Percentiles rank a stretch among this genome's conserved stretches.
These are phyloP conservation scores for Xylaria sp. DNA, from an alignment of 2,329 filamentous ascomycete species.

Conservation along the genomic window DNA sequence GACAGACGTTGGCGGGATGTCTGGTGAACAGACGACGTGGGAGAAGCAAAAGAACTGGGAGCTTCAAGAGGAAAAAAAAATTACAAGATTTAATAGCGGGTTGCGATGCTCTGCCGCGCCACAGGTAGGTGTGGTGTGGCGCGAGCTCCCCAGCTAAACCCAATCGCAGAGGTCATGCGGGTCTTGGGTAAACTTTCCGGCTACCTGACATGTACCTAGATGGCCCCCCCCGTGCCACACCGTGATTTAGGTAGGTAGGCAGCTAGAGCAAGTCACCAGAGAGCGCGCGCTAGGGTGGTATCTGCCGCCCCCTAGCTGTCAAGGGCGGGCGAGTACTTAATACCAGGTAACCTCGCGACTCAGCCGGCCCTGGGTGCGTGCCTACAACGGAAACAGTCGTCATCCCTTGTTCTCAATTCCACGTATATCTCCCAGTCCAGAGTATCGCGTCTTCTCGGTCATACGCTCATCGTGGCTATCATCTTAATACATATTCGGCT, in stretches of 20 bases:
- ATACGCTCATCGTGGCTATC: neutral
- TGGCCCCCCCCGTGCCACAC: no score
- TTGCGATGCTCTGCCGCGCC: conserved; percentile 16
- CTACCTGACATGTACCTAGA: neutral
- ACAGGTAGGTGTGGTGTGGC: conserved; percentile 14
- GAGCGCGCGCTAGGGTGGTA: neutral
- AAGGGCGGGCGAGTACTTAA: conserved; percentile 4
- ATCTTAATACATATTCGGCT: neutral
- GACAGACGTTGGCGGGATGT: neutral
- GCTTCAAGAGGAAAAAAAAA: conserved; percentile 20
- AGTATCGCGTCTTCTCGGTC: neutral
- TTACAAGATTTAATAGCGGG: conserved; percentile 11
- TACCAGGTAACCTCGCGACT: conserved; percentile 14
- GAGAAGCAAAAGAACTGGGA: conserved; percentile 13
- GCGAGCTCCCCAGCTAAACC: neutral
- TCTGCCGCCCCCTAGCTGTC: neutral
- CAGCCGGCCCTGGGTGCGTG: neutral
- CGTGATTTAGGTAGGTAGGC: neutral
- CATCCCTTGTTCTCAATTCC: conserved; percentile 14
- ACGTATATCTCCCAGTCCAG: neutral
- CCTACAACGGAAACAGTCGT: conserved; percentile 17
- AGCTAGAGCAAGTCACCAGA: neutral
- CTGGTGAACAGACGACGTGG: conserved; percentile 3
- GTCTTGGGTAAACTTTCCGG: neutral
- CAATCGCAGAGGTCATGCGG: neutral